Percentiles rank a stretch among this genome's conserved stretches.
Conservation (phyloP, 116 monocot species). For the Cymodocea nodosa region DNA sequence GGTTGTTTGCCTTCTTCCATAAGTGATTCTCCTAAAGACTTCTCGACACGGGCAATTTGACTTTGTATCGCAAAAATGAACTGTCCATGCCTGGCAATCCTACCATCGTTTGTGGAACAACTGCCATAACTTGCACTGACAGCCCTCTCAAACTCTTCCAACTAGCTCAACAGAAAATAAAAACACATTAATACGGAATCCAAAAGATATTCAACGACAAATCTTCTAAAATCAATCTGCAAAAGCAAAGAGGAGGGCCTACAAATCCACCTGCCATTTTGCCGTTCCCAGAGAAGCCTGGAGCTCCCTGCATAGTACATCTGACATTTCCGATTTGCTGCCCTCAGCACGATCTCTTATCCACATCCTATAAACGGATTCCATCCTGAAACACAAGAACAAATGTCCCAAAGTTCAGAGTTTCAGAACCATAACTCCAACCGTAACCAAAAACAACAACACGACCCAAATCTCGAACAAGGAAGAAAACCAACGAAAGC, state of each 20-base stretch:
- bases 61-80: conserved; percentile 23
- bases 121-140: conserved; percentile 27
- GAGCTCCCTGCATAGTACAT: conserved; percentile 26
- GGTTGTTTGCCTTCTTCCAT: conserved; percentile 41
- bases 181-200: not conserved
- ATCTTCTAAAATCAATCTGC: not conserved
- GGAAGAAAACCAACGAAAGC: not conserved
- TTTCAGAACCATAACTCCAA: not conserved
- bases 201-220: not conserved
- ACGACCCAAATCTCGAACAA: not conserved
- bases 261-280: conserved; percentile 36
- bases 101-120: conserved; percentile 19
- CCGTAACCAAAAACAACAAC: not conserved
- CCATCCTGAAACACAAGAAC: conserved; percentile 37
- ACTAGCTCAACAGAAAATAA: conserved; percentile 23
- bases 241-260: not conserved
- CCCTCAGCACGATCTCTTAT: conserved; percentile 20
- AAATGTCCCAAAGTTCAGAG: not conserved
- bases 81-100: conserved; percentile 27
- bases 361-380: conserved; percentile 62
- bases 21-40: conserved; percentile 23
- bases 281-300: conserved; percentile 34
- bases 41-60: conserved; percentile 27
- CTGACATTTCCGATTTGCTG: conserved; percentile 9
- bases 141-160: conserved; percentile 72